These are phyloP conservation scores for Thermomucor indicae-seudaticae DNA, from an alignment of 371 early-diverging fungal species.

Conservation along the genomic window DNA sequence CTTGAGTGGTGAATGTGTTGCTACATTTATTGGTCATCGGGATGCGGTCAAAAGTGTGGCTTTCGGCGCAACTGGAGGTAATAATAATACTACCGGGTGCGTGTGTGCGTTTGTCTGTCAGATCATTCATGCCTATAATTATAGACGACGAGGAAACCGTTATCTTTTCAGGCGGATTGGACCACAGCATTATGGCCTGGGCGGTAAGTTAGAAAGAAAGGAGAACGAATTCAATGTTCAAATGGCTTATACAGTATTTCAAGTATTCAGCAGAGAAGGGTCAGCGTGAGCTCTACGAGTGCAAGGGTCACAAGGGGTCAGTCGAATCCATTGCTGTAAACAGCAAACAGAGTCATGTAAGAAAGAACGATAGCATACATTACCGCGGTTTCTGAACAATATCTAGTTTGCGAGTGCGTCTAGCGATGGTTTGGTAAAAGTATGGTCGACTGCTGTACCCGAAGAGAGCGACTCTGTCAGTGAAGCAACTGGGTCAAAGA, in stretches of 20 bases:
- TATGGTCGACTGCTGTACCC: slow-evolving; percentile 69
- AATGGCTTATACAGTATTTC: background rate
- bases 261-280: background rate
- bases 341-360: slow-evolving; percentile 19
- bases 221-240: background rate
- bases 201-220: slow-evolving; percentile 7
- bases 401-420: slow-evolving; percentile 77
- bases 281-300: slow-evolving; percentile 49
- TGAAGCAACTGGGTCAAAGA: slow-evolving; percentile 45
- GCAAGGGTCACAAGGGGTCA: slow-evolving; percentile 74
- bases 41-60: slow-evolving; percentile 67
- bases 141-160: background rate
- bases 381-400: background rate
- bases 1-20: slow-evolving; percentile 64
- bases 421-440: slow-evolving; percentile 71
- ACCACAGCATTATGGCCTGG: slow-evolving; percentile 48
- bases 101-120: background rate
- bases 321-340: slow-evolving; percentile 58
- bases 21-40: slow-evolving; percentile 64
- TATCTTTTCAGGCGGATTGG: slow-evolving; percentile 43
- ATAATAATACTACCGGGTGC: background rate
- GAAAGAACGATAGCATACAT: background rate
- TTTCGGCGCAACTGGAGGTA: slow-evolving; percentile 30
- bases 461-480: slow-evolving; percentile 54
- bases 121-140: background rate